Evolutionary conservation across 208 protist species (phyloP).

Genomic region (Leishmania tropica): DNA sequence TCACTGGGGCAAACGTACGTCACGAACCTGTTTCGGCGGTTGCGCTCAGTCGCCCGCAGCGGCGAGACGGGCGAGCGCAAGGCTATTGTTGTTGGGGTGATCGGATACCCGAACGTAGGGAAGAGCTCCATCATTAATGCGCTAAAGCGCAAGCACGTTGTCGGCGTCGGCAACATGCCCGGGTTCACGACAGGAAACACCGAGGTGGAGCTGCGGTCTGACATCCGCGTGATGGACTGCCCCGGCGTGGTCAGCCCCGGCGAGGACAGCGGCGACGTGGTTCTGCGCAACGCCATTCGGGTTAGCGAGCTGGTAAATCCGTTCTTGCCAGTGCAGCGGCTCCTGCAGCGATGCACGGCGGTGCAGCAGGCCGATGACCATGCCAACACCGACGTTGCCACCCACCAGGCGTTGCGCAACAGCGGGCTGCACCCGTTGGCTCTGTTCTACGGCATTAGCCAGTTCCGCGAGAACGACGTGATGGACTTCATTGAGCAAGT

Average conservation of each 20-base stretch:
- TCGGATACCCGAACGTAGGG: conserved; percentile 98
- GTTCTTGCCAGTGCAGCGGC: conserved; percentile 87
- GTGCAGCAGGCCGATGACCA: conserved; percentile 50
- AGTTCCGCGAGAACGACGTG: conserved; percentile 67
- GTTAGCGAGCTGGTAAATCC: conserved; percentile 95
- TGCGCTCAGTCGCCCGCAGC: conserved; percentile 89
- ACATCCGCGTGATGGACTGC: conserved; percentile 97
- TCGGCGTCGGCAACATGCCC: conserved; percentile 92
- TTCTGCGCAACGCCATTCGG: conserved; percentile 96
- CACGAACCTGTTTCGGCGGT: conserved; percentile 85
- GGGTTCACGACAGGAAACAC: conserved; percentile 96
- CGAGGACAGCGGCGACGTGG: conserved; percentile 88
- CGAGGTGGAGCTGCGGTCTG: conserved; percentile 95
- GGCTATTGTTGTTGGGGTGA: conserved; percentile 96
- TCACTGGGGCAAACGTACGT: conserved; percentile 59
- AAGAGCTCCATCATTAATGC: conserved; percentile 98
- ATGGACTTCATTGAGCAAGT: conserved; percentile 88
- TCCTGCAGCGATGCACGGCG: conserved; percentile 87
- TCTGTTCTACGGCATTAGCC: conserved; percentile 83
- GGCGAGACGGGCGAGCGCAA: conserved; percentile 83
- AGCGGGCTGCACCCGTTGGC: conserved; percentile 70
- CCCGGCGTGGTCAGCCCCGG: conserved; percentile 96
- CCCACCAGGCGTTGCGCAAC: conserved; percentile 18
- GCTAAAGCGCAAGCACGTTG: conserved; percentile 94
- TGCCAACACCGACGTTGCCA: conserved; percentile 38